Conservation (phyloP, 208 protist species). For the Acanthamoeba healyi region DNA sequence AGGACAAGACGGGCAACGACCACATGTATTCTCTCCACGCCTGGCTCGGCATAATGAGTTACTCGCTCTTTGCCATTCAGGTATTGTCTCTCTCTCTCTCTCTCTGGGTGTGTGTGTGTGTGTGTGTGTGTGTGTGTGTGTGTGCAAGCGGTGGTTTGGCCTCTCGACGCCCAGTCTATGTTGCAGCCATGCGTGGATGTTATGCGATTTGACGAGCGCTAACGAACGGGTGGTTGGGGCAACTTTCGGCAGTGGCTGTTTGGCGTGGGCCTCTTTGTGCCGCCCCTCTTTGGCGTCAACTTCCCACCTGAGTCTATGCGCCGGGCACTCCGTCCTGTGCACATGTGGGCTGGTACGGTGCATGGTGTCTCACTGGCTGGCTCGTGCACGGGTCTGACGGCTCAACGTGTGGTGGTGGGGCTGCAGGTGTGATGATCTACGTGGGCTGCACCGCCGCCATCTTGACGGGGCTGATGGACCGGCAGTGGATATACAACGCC, state of each 20-base stretch:
- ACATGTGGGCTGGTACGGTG: background rate
- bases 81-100: background rate
- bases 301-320: background rate
- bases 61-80: background rate
- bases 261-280: background rate
- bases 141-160: too few relatives aligned
- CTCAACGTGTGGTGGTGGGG: too few relatives aligned
- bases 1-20: background rate
- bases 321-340: background rate
- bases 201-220: too few relatives aligned
- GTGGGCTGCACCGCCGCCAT: background rate
- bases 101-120: too few relatives aligned
- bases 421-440: conserved; percentile 1
- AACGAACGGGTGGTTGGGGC: background rate
- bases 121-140: too few relatives aligned
- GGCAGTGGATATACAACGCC: conserved; percentile 3
- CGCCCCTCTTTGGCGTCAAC: background rate
- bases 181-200: too few relatives aligned
- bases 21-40: conserved; percentile 7
- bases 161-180: too few relatives aligned
- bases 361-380: background rate
- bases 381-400: background rate
- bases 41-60: background rate
- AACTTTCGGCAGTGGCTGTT: background rate
- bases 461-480: background rate